These are phyloP conservation scores for Agastache rugosa DNA, from an alignment of 257 asterid species.

Conservation along the genomic window DNA sequence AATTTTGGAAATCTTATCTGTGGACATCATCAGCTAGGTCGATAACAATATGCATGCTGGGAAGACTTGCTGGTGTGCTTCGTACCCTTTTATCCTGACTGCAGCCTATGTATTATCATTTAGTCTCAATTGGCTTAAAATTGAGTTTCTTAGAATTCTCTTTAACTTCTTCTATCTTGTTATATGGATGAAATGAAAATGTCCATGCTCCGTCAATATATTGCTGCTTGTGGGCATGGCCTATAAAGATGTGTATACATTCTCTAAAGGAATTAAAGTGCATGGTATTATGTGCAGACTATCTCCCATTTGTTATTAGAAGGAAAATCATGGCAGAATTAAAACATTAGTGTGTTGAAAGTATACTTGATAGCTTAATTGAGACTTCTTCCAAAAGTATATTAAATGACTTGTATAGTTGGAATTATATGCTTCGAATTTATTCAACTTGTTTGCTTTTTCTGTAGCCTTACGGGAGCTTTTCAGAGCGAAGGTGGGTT, in stretches of 20 bases:
- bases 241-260: slow-evolving; percentile 9
- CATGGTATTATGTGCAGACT: background rate
- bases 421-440: slow-evolving; percentile 28
- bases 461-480: slow-evolving; percentile 86
- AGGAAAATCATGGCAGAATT: slow-evolving; percentile 18
- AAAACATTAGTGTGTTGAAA: slow-evolving; percentile 4
- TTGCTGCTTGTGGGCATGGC: slow-evolving; percentile 26
- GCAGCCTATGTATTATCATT: slow-evolving; percentile 26
- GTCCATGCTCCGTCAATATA: slow-evolving; percentile 7
- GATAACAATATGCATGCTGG: slow-evolving; percentile 73
- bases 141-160: slow-evolving; percentile 27
- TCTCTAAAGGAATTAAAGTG: background rate
- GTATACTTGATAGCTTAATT: slow-evolving; percentile 5
- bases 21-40: slow-evolving; percentile 73
- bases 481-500: slow-evolving; percentile 75
- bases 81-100: slow-evolving; percentile 29
- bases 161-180: background rate
- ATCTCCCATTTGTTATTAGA: slow-evolving; percentile 19
- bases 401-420: slow-evolving; percentile 13
- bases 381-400: slow-evolving; percentile 15
- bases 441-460: slow-evolving; percentile 34
- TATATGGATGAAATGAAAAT: slow-evolving; percentile 24
- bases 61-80: slow-evolving; percentile 66
- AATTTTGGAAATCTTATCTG: slow-evolving; percentile 79
- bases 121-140: slow-evolving; percentile 22